A percentile compares a stretch with the other conserved stretches of the same genome.
These are phyloP conservation scores for Phytophthora rubi DNA, from an alignment of 352 stramenopile species.

Conservation along the genomic window DNA sequence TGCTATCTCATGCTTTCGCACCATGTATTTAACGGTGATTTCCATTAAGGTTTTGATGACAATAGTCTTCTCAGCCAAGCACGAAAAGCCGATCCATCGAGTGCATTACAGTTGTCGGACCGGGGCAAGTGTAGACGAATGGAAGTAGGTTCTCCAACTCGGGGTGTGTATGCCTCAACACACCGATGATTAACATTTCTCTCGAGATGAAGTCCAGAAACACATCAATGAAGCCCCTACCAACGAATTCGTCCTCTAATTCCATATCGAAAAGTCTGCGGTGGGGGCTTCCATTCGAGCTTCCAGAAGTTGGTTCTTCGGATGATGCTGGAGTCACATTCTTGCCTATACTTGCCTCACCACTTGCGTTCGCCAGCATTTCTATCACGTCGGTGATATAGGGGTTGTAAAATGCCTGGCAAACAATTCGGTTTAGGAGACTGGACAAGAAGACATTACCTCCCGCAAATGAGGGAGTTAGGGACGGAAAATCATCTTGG, in stretches of 20 bases:
- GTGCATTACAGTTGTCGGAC: conserved; percentile 50
- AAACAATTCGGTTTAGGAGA: conserved; percentile 69
- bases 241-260: conserved; percentile 49
- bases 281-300: background rate
- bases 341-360: background rate
- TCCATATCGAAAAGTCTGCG: conserved; percentile 46
- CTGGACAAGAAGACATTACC: conserved; percentile 63
- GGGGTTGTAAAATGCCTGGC: conserved; percentile 83
- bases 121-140: conserved; percentile 72
- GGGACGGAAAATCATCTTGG: conserved; percentile 55
- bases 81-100: conserved; percentile 64
- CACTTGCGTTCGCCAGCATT: conserved; percentile 50
- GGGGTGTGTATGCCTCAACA: conserved; percentile 47
- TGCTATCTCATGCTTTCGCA: background rate
- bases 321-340: background rate
- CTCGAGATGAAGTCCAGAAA: conserved; percentile 53
- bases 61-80: conserved; percentile 31
- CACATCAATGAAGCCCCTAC: conserved; percentile 45
- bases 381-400: conserved; percentile 75
- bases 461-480: conserved; percentile 60
- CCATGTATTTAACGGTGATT: background rate
- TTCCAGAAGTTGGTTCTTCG: background rate
- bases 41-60: background rate
- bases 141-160: conserved; percentile 63
- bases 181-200: conserved; percentile 57